These are phyloP conservation scores for Ochromonas danica DNA, from an alignment of 108 stramenopile species.

Conservation along the genomic window DNA sequence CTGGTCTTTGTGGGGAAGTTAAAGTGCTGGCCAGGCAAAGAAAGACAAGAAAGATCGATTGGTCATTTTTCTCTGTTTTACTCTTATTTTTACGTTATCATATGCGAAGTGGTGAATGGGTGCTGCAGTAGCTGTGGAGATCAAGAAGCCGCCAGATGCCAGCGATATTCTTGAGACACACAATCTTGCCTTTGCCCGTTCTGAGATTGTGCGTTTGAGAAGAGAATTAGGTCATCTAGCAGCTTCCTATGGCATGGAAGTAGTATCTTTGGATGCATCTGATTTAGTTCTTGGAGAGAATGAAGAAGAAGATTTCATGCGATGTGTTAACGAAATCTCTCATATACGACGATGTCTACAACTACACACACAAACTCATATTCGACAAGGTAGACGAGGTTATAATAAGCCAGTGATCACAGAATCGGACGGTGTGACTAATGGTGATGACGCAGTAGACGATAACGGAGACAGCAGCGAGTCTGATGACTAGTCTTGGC, in stretches of 20 bases:
- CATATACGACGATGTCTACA: constrained; percentile 3
- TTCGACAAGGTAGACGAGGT: neutral
- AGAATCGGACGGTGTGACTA: neutral
- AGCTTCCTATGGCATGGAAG: neutral
- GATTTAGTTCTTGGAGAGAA: constrained; percentile 4
- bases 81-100: too few relatives aligned
- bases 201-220: constrained; percentile 1
- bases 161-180: neutral
- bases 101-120: too few relatives aligned
- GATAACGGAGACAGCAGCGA: neutral
- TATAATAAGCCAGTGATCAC: neutral
- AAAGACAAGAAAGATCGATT: too few relatives aligned
- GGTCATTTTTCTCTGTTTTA: too few relatives aligned
- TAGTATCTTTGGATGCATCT: neutral
- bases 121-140: neutral
- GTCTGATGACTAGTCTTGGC: neutral
- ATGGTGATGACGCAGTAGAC: neutral
- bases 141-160: constrained; percentile 5
- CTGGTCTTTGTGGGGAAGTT: too few relatives aligned
- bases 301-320: neutral
- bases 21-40: too few relatives aligned
- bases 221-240: constrained; percentile 15
- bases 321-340: neutral
- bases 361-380: neutral
- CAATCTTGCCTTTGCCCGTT: neutral